Base-by-base conservation (phyloP, 73 alveolate species). In the Tetrahymena malaccensis region DNA sequence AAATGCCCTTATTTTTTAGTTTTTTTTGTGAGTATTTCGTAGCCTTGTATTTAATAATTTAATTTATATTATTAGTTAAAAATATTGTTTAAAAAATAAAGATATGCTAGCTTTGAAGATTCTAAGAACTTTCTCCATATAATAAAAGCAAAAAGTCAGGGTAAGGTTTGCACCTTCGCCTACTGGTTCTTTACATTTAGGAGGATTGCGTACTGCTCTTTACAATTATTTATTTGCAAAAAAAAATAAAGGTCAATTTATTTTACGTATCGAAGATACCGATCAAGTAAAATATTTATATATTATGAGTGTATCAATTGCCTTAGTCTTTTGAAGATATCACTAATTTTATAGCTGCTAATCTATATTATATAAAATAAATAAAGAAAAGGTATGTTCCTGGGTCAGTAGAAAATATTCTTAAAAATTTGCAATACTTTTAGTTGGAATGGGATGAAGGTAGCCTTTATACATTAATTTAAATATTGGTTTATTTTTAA, bases 391-490 rank as follows among this genome's bases (percentile, higher is more conserved):
- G 96, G 44, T 96, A 96, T 38, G 98, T 96, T 31, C 96, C 96
- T 19, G 98, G 97, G 12, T 70, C 97, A 34, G 94, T 94, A 0
- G 97, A 97, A 13, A 93, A 94, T 17, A 96, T 97, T 15, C 85
- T 56, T 4, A 96, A 97, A 17, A 85, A 95, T 89, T 44, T 97
- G 43, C 44, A 84, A 33, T 95, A 97, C 97, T 84, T 96, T 38
- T 97, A 97, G 58, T 85, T 97, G 12, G 50, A 56, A 43, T 96
- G 98, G 98, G 98, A 97, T 85, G 98, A 97, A 85, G 98, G 98
- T 17, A 96, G 22, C 0, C 17, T 7, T 19, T 50, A 50, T 21
- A 4, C 6, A 35, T 35, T 35, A 35, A 35, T 35, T 50, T 50
- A 21, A 15, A 40, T 50, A 5, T 2, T 50, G 16, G 8, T 11